phyloP scores from a whole-genome alignment of 495 filamentous ascomycete genomes.

The Aspergillus steynii region DNA sequence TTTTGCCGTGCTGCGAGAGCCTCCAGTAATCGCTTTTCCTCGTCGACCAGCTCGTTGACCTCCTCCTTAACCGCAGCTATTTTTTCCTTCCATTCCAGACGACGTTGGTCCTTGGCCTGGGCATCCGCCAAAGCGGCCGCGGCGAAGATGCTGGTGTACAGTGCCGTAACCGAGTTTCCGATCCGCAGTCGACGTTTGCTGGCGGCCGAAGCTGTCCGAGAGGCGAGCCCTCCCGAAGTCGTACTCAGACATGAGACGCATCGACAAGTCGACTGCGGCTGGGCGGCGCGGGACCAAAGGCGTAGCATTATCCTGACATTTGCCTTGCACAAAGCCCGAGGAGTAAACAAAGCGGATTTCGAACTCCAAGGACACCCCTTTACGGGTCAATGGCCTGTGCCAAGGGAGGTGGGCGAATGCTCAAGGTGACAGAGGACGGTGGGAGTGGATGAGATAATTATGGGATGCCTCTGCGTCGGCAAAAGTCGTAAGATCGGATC shows the following conservation, averaged over 20 bases:
- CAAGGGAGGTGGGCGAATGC: not conserved
- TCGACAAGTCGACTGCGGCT: slow-evolving; percentile 59
- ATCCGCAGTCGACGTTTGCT: slow-evolving; percentile 52
- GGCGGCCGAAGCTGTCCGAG: slow-evolving; percentile 53
- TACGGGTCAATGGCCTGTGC: slow-evolving; percentile 12
- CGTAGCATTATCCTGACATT: slow-evolving; percentile 62
- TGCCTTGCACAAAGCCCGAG: slow-evolving; percentile 14
- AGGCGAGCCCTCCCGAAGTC: slow-evolving; percentile 49
- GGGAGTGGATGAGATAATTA: no score
- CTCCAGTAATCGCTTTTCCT: slow-evolving; percentile 40
- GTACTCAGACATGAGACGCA: slow-evolving; percentile 63
- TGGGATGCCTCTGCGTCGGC: slow-evolving; percentile 5
- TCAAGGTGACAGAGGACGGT: not conserved
- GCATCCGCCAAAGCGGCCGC: slow-evolving; percentile 70
- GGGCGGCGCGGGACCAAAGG: slow-evolving; percentile 68
- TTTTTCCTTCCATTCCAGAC: slow-evolving; percentile 63
- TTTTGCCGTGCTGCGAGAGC: slow-evolving; percentile 30
- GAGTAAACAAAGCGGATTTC: not conserved
- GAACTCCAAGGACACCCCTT: slow-evolving; percentile 6
- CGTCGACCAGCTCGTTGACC: slow-evolving; percentile 42
- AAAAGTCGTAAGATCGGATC: slow-evolving; percentile 21
- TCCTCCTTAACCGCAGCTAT: slow-evolving; percentile 50
- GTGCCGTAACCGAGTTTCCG: slow-evolving; percentile 66
- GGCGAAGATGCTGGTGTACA: slow-evolving; percentile 71
- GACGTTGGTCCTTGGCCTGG: slow-evolving; percentile 59